Percentiles rank a stretch among this genome's conserved stretches.
These are phyloP conservation scores for Fusarium palustre DNA, from an alignment of 2,329 filamentous ascomycete species.

Conservation along the genomic window DNA sequence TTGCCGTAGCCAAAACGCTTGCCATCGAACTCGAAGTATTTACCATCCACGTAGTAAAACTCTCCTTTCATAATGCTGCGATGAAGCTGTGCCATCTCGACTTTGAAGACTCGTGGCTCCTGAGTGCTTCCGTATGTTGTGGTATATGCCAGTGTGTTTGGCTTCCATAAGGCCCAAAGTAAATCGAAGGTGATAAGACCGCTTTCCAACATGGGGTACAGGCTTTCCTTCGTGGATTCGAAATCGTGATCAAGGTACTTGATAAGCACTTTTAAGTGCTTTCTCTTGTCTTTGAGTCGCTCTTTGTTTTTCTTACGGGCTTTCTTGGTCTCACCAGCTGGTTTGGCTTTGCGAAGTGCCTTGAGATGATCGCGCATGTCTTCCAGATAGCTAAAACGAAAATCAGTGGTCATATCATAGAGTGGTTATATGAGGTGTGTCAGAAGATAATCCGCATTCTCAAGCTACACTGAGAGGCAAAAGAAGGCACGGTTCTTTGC, in stretches of 20 bases:
- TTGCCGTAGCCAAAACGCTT: constrained; percentile 84
- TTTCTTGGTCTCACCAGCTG: constrained; percentile 61
- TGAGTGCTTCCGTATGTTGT: constrained; percentile 81
- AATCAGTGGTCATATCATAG: background rate
- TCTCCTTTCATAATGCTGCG: constrained; percentile 75
- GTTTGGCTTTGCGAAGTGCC: constrained; percentile 70
- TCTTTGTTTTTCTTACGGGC: constrained; percentile 72
- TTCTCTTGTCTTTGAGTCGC: constrained; percentile 67
- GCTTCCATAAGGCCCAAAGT: constrained; percentile 90
- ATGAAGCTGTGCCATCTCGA: constrained; percentile 80
- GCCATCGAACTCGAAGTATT: constrained; percentile 89
- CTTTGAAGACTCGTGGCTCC: constrained; percentile 84
- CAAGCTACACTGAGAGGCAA: no score
- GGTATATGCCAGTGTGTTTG: constrained; percentile 82
- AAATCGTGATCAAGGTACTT: constrained; percentile 87
- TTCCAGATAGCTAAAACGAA: constrained; percentile 74
- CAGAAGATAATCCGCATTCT: background rate
- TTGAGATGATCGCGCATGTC: constrained; percentile 76
- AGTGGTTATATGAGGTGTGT: background rate
- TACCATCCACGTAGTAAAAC: constrained; percentile 81
- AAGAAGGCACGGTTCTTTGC: no score
- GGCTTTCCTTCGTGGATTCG: constrained; percentile 77
- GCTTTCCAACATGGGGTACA: constrained; percentile 83
- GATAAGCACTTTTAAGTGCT: constrained; percentile 78
- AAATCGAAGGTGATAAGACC: constrained; percentile 91